Base-by-base conservation (phyloP, 176 grass and related monocot genomes). In the Carex littledalei region DNA sequence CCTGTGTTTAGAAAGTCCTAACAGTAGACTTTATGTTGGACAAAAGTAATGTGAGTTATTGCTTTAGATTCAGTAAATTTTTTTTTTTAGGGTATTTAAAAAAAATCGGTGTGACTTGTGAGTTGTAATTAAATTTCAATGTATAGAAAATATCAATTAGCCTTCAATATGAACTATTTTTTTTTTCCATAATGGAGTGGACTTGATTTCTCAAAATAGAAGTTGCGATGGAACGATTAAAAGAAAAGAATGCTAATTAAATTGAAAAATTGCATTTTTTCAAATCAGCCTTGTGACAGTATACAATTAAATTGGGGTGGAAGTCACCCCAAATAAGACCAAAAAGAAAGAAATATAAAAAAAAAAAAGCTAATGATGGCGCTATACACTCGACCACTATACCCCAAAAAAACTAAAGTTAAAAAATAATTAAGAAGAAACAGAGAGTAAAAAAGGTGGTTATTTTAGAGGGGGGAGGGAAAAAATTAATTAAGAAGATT, bases 321-420 rank as follows among this genome's bases (percentile, higher is more conserved):
- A 62, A 29, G 72, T 67, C 35, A 83, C 80, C 78, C 59, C 80
- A 82, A 50, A 14, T 12, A 50, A 7, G 16, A 75, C 71, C 57
- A 63, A 80, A 61, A 82, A 82, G n/a, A 41, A 62, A 43, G 14
- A 49, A 37, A 43, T 37, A 75, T 43, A 54, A 24, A 75, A 54
- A 53, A n/a, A n/a, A n/a, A n/a, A n/a, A n/a, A 67, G 12, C 12
- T 54, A 53, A 67, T 18, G 15, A 63, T 83, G 67, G 20, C 24
- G 50, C 80, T 83, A 83, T 83, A 83, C 80, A 83, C 24, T 81
- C 45, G 20, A 58, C 59, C 17, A 65, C 16, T 54, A 54, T 75
- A 75, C 43, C 39, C 84, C 17, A 55, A 39, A n/a, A 66, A 57
- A 78, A 5, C 5, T 0, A 41, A 81, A 54, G 11, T 1, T 13